Evolutionary conservation across 169 alveolate species (phyloP).

Genomic region (Eimeria maxima): DNA sequence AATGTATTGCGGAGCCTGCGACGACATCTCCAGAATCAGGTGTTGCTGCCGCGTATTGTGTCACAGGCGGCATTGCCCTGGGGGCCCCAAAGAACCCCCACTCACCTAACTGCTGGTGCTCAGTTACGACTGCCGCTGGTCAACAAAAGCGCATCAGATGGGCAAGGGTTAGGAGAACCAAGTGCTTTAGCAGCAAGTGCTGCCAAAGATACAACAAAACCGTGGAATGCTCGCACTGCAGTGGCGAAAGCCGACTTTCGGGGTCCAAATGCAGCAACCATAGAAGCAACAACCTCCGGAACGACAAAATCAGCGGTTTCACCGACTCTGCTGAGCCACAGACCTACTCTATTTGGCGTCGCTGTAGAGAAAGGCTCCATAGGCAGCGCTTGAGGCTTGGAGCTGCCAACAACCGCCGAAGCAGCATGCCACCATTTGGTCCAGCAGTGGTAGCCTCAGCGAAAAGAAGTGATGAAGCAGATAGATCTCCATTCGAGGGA

Average conservation of each 20-base stretch:
- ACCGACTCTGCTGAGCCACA: neutral
- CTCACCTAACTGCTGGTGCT: neutral
- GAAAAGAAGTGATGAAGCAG: neutral
- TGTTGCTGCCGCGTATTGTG: conserved; percentile 16
- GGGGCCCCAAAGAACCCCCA: neutral
- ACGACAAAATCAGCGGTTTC: conserved; percentile 17
- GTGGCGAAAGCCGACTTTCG: neutral
- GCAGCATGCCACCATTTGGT: neutral
- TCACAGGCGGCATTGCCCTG: neutral
- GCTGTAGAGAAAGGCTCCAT: conserved; percentile 70
- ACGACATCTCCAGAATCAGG: conserved; percentile 6
- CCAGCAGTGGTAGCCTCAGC: conserved; percentile 4
- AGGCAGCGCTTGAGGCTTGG: conserved; percentile 26
- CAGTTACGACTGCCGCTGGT: neutral
- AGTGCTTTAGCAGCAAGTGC: conserved; percentile 51
- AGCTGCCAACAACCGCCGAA: neutral
- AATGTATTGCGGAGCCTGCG: neutral
- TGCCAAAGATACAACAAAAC: neutral
- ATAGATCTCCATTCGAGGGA: conserved; percentile 22
- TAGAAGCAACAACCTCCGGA: neutral
- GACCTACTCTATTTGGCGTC: conserved; percentile 35
- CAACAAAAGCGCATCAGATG: conserved; percentile 15
- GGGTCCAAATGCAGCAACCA: neutral
- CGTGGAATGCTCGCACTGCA: neutral
- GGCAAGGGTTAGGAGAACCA: neutral